These are phyloP conservation scores for Phaffia rhodozyma DNA, from an alignment of 1,284 basidiomycete species.

Conservation along the genomic window DNA sequence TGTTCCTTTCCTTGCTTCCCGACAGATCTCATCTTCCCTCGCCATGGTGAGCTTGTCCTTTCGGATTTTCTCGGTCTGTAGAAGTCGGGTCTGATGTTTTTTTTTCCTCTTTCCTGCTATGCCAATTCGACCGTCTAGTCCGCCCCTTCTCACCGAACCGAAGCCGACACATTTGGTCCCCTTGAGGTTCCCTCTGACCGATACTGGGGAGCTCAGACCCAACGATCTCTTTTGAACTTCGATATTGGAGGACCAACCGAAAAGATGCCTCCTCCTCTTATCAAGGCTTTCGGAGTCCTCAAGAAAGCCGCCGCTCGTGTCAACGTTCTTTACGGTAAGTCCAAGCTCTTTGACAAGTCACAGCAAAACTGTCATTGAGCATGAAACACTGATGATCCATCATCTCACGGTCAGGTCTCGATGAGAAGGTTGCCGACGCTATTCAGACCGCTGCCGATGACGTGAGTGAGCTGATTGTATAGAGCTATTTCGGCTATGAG, in stretches of 20 bases:
- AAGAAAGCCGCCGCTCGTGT: slow-evolving; percentile 95
- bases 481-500: not conserved
- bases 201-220: slow-evolving; percentile 99
- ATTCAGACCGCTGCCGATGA: slow-evolving; percentile 94
- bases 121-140: not conserved
- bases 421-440: slow-evolving; percentile 74
- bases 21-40: slow-evolving; percentile 4
- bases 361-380: not conserved
- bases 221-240: slow-evolving; percentile 96
- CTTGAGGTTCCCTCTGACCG: slow-evolving; percentile 85
- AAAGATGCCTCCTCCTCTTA: slow-evolving; percentile 82
- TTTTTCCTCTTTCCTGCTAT: not conserved
- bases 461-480: slow-evolving; percentile 37
- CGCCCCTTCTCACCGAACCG: slow-evolving; percentile 14
- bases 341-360: not conserved
- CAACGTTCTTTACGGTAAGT: slow-evolving; percentile 63
- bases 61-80: not conserved
- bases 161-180: slow-evolving; percentile 25
- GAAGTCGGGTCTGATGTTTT: not conserved
- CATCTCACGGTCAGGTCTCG: slow-evolving; percentile 43
- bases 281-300: slow-evolving; percentile 94
- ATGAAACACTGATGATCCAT: not conserved
- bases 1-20: not conserved
- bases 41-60: not conserved
- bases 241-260: slow-evolving; percentile 93